These are phyloP conservation scores for Secale cereale DNA, from an alignment of 176 grass and related monocot genomes.

Conservation along the genomic window DNA sequence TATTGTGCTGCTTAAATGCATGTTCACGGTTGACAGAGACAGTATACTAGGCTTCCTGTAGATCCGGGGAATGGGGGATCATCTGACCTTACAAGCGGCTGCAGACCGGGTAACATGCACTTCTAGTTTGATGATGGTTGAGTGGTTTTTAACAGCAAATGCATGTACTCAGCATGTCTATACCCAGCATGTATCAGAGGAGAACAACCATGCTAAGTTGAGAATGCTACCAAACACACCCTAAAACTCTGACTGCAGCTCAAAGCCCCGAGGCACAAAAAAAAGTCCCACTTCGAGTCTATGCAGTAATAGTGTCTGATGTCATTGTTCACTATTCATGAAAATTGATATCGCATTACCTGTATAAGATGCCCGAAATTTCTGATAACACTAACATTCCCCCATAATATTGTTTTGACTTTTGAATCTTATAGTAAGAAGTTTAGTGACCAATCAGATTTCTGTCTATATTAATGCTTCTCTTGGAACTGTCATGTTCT, in stretches of 20 bases:
- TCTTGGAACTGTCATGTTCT: not conserved
- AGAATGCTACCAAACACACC: no score
- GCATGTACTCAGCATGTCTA: no score
- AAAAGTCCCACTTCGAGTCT: no score
- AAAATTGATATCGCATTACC: not conserved
- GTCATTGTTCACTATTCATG: not conserved
- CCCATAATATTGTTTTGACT: not conserved
- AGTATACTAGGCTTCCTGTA: conserved; percentile 24
- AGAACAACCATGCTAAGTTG: no score
- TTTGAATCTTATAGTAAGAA: conserved; percentile 11
- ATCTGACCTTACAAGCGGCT: conserved; percentile 87
- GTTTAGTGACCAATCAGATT: not conserved
- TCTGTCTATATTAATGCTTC: not conserved
- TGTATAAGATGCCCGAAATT: not conserved
- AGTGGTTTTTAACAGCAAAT: no score
- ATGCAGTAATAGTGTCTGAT: no score
- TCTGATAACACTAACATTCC: not conserved
- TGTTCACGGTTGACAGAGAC: conserved; percentile 1
- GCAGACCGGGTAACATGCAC: conserved; percentile 74
- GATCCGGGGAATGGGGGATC: conserved; percentile 95
- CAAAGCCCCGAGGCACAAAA: not conserved
- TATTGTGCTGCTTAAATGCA: not conserved
- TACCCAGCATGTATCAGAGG: no score
- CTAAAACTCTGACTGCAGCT: not conserved
- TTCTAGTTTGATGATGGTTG: no score